Evolutionary conservation across 164 flowering plant species (phyloP).

Genomic region (Macadamia tetraphylla): DNA sequence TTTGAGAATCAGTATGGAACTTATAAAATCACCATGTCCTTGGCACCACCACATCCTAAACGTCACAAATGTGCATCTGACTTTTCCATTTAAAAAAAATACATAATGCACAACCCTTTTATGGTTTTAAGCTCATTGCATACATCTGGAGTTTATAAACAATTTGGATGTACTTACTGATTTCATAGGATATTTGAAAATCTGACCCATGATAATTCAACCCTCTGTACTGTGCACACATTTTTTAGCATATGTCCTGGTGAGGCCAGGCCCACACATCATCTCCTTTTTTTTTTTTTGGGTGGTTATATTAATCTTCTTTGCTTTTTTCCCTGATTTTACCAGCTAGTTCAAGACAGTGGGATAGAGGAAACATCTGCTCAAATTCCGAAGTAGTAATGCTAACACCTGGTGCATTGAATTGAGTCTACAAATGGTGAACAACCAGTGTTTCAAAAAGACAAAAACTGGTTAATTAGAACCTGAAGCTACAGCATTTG

Average conservation of each 20-base stretch:
- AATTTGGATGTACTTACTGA: neutral
- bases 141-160: neutral
- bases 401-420: neutral
- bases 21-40: neutral
- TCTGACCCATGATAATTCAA: too few relatives aligned
- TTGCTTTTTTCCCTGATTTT: conserved; percentile 1
- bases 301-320: neutral
- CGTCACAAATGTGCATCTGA: too few relatives aligned
- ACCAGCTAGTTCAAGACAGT: conserved; percentile 51
- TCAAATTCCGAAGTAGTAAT: conserved; percentile 17
- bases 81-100: too few relatives aligned
- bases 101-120: too few relatives aligned
- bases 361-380: conserved; percentile 31
- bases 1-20: neutral
- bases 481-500: neutral
- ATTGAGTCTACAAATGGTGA: neutral
- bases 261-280: neutral
- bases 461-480: neutral
- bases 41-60: too few relatives aligned
- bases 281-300: neutral
- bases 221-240: too few relatives aligned
- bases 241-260: neutral
- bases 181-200: neutral
- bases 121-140: too few relatives aligned
- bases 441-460: neutral